Evolutionary conservation across 108 stramenopile genomes (phyloP).

Genomic region (Skeletonema potamos): DNA sequence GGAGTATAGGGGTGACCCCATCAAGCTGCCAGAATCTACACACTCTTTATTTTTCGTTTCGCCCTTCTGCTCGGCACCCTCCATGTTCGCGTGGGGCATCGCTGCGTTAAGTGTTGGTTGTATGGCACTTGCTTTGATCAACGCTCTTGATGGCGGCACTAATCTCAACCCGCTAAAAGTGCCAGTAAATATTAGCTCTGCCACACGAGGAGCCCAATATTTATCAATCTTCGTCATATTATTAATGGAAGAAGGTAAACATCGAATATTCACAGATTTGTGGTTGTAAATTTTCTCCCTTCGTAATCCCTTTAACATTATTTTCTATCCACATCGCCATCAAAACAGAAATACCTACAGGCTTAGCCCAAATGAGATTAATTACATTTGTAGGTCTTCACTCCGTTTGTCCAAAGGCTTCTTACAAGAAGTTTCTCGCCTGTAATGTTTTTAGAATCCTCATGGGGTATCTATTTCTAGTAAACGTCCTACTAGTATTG

Average conservation of each 20-base stretch:
- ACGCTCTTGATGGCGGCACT: background rate
- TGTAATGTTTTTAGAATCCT: background rate
- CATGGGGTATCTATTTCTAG: background rate
- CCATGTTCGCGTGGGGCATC: background rate
- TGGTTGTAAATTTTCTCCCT: no score
- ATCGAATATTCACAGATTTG: background rate
- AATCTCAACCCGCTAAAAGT: background rate
- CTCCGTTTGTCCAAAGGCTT: background rate
- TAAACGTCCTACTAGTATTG: background rate
- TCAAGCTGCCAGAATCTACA: background rate
- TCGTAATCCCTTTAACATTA: background rate
- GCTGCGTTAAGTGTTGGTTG: background rate
- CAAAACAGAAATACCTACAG: background rate
- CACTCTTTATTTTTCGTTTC: background rate
- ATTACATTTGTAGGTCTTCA: background rate
- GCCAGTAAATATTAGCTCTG: background rate
- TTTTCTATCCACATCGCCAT: background rate
- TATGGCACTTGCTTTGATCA: background rate
- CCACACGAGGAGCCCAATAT: background rate
- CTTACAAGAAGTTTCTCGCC: background rate
- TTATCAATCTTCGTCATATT: background rate
- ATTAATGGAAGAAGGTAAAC: constrained; percentile 2
- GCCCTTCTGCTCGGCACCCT: background rate
- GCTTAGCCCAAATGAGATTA: background rate
- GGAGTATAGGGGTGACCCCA: background rate